phyloP scores from a whole-genome alignment of 176 grass and related monocot genomes.

The Dendrocalamus sinicus region DNA sequence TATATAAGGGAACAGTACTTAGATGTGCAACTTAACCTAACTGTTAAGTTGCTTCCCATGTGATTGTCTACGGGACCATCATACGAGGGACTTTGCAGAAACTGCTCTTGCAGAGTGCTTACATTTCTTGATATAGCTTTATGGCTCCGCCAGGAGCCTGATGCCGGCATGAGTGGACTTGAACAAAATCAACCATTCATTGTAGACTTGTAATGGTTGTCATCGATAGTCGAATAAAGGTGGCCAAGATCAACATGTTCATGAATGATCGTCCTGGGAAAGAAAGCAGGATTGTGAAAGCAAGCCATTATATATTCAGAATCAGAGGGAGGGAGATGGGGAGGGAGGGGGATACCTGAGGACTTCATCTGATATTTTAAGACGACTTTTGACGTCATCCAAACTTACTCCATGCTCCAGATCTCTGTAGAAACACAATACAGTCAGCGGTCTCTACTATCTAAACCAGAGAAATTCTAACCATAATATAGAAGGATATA shows the following conservation, averaged over 20 bases:
- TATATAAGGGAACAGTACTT: background rate
- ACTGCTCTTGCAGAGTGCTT: slow-evolving; percentile 13
- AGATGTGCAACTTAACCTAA: slow-evolving; percentile 29
- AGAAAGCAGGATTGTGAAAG: slow-evolving; percentile 28
- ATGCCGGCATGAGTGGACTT: background rate
- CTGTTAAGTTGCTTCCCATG: slow-evolving; percentile 14
- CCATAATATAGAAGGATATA: slow-evolving; percentile 22
- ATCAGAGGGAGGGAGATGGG: background rate
- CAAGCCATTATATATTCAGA: slow-evolving; percentile 18
- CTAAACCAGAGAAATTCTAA: background rate
- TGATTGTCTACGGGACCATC: background rate
- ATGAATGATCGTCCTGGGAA: slow-evolving; percentile 54
- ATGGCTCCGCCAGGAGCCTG: background rate
- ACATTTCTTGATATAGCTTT: background rate
- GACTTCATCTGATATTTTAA: slow-evolving; percentile 52
- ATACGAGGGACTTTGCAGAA: background rate
- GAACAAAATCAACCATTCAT: slow-evolving; percentile 67
- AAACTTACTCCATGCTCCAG: slow-evolving; percentile 67
- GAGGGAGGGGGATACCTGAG: slow-evolving; percentile 54
- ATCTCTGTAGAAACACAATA: slow-evolving; percentile 53
- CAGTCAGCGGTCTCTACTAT: background rate
- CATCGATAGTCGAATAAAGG: slow-evolving; percentile 88
- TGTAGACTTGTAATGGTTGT: slow-evolving; percentile 73
- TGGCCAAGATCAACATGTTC: slow-evolving; percentile 57
- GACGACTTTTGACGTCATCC: slow-evolving; percentile 50